Conservation (phyloP, 306 rosid species). For the Adenanthera pavonina region DNA sequence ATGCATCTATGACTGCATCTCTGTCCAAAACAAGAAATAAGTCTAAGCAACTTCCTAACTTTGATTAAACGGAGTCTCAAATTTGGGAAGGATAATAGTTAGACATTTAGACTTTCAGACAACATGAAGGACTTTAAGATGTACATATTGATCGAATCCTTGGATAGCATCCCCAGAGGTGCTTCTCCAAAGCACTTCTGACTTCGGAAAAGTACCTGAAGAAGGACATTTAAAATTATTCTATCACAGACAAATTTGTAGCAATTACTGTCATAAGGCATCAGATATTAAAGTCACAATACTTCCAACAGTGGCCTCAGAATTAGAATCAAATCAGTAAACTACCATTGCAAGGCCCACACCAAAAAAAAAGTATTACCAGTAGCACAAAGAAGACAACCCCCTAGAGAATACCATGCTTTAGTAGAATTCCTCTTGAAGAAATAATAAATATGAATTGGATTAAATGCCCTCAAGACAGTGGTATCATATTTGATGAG, state of each 20-base stretch:
- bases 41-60: background rate
- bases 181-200: background rate
- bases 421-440: conserved; percentile 93
- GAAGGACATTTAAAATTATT: background rate
- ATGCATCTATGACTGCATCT: background rate
- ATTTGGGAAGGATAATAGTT: background rate
- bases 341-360: conserved; percentile 24
- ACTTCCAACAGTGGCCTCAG: background rate
- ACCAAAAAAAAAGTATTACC: conserved; percentile 56
- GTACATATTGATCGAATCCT: background rate
- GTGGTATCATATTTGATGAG: conserved; percentile 73
- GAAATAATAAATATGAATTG: conserved; percentile 84
- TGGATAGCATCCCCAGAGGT: background rate
- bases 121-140: background rate
- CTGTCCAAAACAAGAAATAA: background rate
- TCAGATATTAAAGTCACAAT: background rate
- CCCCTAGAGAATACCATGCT: conserved; percentile 97
- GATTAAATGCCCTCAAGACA: conserved; percentile 91
- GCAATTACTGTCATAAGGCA: background rate
- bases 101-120: background rate
- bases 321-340: conserved; percentile 28
- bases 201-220: background rate
- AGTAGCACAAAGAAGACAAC: conserved; percentile 96
- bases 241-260: background rate
- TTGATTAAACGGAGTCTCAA: background rate